Evolutionary conservation across 176 grass and related monocot genomes (phyloP).

Genomic region (Cymbopogon citratus): DNA sequence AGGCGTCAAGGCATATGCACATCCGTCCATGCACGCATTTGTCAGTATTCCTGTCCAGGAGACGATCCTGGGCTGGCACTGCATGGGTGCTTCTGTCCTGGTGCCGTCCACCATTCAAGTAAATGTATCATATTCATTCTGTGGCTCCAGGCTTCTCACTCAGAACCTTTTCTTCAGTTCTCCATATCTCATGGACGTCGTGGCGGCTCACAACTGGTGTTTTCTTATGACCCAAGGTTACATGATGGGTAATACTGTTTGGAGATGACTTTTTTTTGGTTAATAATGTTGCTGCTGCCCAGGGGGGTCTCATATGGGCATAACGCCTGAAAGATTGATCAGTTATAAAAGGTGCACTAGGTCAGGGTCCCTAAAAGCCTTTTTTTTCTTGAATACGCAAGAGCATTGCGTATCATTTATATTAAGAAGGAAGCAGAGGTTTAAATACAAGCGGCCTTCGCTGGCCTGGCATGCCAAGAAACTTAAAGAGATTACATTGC

Average conservation of each 20-base stretch:
- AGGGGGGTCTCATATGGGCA: neutral
- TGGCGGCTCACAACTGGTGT: neutral
- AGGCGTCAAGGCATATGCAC: constrained; percentile 2
- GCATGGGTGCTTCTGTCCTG: neutral
- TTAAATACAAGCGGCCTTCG: too few relatives aligned
- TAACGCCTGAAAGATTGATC: neutral
- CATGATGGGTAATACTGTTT: neutral
- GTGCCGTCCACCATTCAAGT: neutral
- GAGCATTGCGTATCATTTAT: too few relatives aligned
- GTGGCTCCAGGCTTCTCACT: neutral
- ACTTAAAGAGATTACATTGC: too few relatives aligned
- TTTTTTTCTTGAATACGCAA: too few relatives aligned
- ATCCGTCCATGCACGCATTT: constrained; percentile 10
- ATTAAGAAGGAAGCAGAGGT: too few relatives aligned
- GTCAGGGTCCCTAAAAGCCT: too few relatives aligned
- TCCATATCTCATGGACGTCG: neutral
- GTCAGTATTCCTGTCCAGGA: constrained; percentile 10
- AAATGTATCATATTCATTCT: neutral
- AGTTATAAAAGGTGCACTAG: neutral
- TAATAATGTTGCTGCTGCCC: neutral
- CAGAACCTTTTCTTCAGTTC: neutral
- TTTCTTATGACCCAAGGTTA: neutral
- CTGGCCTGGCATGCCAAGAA: too few relatives aligned
- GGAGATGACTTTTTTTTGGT: too few relatives aligned
- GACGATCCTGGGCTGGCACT: neutral